Base-by-base conservation (phyloP, 2,329 filamentous ascomycete genomes). In the Cadophora malorum region DNA sequence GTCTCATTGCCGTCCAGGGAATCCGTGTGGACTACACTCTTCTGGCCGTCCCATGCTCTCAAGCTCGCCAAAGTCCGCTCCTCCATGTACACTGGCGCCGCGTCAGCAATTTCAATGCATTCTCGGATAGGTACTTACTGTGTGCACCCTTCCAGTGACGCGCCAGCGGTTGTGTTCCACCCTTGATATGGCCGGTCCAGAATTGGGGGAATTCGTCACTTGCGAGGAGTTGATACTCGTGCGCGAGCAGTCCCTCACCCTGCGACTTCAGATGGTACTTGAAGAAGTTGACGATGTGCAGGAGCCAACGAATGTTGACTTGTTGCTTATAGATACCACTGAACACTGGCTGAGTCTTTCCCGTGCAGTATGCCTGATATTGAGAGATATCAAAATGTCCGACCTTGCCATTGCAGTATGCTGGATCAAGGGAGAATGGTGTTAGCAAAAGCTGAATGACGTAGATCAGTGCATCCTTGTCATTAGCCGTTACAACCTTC, bases 271-370 rank as follows among this genome's bases (percentile, higher is more conserved):
- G 80, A 69, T 87, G 83, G 60, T 81, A 80, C 56, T 81, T 81
- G 78, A 86, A 87, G 78, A 86, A 86, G 69, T 85, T 85, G 53
- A 83, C 73, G 49, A 81, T 77, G 69, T 85, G 81, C 5, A 85
- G 73, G 2, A 82, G 63, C 80, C 81, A 85, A 1, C 79, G 74
- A 23, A 58, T 58, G 33, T 58, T 58, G n/a, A 58, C 33, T 38
- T 23, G n/a, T 58, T 58, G 55, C 38, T 78, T 76, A 28, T 77
- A 74, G 38, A 69, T 68, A 19, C 81, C 82, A 10, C 64, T 52
- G 70, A 83, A 85, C 6, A 86, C 75, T 0, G 81, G 81, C 3
- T 76, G 76, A 0, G 63, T 58, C 1, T 69, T 68, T 1, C 76
- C 71, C 5, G 77, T 71, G 14, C 75, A 71, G 71, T 86, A 86